Conservation (phyloP, 2,329 filamentous ascomycete species). For the Bipolaris cookei region DNA sequence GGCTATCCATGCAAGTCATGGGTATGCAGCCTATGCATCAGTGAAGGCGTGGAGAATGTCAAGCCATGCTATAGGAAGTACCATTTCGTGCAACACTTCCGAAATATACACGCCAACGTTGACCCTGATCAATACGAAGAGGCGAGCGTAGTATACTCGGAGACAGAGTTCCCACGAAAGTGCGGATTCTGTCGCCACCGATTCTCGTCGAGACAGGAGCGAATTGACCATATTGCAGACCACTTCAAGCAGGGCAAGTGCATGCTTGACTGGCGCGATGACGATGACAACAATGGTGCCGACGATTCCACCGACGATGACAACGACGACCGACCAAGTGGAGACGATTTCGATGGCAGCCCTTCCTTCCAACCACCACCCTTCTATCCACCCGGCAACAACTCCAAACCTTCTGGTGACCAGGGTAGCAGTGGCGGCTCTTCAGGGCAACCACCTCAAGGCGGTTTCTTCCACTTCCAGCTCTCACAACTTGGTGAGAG, state of each 20-base stretch:
- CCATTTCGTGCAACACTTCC: constrained; percentile 49
- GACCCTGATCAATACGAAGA: constrained; percentile 42
- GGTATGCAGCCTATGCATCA: constrained; percentile 44
- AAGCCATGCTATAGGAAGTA: constrained; percentile 48
- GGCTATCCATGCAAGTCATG: constrained; percentile 46
- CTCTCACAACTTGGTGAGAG: constrained; percentile 30
- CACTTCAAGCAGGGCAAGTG: constrained; percentile 49
- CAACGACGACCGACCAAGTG: constrained; percentile 36
- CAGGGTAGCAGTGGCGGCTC: constrained; percentile 22
- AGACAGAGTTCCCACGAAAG: constrained; percentile 44
- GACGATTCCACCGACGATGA: constrained; percentile 37
- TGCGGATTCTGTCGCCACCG: constrained; percentile 48
- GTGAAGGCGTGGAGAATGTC: constrained; percentile 42
- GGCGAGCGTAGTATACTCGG: constrained; percentile 40
- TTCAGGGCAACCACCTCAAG: constrained; percentile 20
- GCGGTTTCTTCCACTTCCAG: constrained; percentile 45
- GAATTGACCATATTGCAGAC: constrained; percentile 49
- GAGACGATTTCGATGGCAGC: constrained; percentile 33
- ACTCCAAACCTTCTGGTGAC: constrained; percentile 28
- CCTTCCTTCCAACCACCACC: constrained; percentile 30
- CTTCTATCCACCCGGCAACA: constrained; percentile 26
- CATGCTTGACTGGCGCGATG: constrained; percentile 49
- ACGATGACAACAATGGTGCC: constrained; percentile 31
- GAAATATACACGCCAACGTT: constrained; percentile 46
- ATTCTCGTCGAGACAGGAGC: constrained; percentile 44